A percentile compares a stretch with the other conserved stretches of the same genome.
Evolutionary conservation across 2,329 filamentous ascomycete species (phyloP).

Genomic region (Penicillium sp.): DNA sequence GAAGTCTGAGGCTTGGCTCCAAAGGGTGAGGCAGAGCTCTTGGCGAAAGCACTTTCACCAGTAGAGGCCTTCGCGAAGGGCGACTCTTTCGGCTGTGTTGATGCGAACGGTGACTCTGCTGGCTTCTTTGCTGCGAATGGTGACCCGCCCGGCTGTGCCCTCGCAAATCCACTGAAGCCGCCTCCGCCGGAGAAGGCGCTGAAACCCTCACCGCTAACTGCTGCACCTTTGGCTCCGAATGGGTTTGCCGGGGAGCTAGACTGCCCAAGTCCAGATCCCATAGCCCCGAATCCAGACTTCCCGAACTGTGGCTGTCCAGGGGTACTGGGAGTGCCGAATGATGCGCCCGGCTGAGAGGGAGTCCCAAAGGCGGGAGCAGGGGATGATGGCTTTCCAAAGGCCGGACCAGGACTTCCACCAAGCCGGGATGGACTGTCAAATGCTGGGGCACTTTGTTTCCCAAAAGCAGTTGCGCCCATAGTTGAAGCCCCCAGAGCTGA

Average conservation of each 20-base stretch:
- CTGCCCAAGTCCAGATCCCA: constrained; percentile 30
- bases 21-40: constrained; percentile 29
- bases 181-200: constrained; percentile 20
- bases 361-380: constrained; percentile 35
- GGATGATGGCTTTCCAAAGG: constrained; percentile 29
- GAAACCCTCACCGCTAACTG: constrained; percentile 28
- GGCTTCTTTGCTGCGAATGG: constrained; percentile 6
- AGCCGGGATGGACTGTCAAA: constrained; percentile 31
- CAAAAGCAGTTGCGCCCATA: constrained; percentile 26
- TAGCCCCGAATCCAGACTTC: constrained; percentile 29
- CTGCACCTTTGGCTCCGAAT: constrained; percentile 19
- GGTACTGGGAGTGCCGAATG: constrained; percentile 37
- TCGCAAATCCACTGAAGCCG: constrained; percentile 28
- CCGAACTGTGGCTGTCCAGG: constrained; percentile 35
- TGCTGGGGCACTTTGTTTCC: constrained; percentile 24
- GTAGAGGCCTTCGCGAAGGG: constrained; percentile 7
- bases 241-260: constrained; percentile 27
- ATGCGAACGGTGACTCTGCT: not conserved
- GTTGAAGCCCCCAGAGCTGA: constrained; percentile 18
- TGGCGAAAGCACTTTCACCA: not conserved
- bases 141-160: constrained; percentile 18
- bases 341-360: constrained; percentile 23
- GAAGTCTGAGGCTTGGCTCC: constrained; percentile 24
- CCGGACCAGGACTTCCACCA: constrained; percentile 21
- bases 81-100: not conserved